Evolutionary conservation across 257 asterid genomes (phyloP).

Genomic region (Rhazya stricta): DNA sequence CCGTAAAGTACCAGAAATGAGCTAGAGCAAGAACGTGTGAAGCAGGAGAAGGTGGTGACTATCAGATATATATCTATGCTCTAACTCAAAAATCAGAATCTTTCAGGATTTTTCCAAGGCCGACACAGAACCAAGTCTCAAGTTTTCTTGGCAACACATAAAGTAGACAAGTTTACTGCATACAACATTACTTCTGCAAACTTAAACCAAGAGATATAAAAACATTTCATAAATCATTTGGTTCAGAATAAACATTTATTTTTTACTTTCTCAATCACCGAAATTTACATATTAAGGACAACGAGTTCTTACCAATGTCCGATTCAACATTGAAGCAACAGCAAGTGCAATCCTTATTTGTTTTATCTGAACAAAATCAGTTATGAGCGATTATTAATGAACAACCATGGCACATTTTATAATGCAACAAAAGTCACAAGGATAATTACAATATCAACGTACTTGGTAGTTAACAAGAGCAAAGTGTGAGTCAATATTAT

Average conservation of each 20-base stretch:
- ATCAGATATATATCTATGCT: background rate
- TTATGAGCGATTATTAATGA: background rate
- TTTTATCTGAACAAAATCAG: conserved; percentile 56
- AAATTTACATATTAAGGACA: conserved; percentile 12
- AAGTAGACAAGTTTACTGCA: background rate
- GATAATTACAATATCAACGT: conserved; percentile 22
- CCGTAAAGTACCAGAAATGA: background rate
- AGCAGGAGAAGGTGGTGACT: background rate
- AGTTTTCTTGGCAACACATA: background rate
- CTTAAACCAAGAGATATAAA: background rate
- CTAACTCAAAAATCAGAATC: background rate
- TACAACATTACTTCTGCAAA: background rate
- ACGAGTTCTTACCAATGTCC: conserved; percentile 72
- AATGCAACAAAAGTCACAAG: conserved; percentile 10
- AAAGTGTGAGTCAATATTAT: conserved; percentile 81
- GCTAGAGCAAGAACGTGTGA: background rate
- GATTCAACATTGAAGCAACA: conserved; percentile 77
- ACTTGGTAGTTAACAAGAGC: conserved; percentile 93
- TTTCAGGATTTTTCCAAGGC: background rate
- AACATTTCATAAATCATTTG: background rate
- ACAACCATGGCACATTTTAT: background rate
- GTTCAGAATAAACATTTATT: background rate
- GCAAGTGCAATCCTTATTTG: conserved; percentile 97
- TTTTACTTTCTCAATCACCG: background rate
- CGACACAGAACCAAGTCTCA: background rate